Evolutionary conservation across 345 rosid genomes (phyloP).

Genomic region (Lumnitzera racemosa): DNA sequence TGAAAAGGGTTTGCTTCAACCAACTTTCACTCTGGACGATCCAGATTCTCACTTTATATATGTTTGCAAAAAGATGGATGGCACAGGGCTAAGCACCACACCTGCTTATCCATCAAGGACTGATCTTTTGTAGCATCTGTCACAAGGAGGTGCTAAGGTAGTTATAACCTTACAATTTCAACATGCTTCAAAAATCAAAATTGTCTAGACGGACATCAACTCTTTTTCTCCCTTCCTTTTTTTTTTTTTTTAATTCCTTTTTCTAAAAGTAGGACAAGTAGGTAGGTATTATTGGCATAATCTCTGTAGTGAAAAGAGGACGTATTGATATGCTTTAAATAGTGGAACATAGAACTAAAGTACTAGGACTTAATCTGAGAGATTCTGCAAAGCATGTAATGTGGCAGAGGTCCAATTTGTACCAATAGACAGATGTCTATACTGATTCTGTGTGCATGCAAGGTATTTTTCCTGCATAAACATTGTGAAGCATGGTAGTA

Average conservation of each 20-base stretch:
- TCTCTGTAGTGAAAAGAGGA: too few species aligned
- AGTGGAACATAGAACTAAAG: too few species aligned
- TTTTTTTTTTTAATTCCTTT: background rate
- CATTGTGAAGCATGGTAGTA: too few species aligned
- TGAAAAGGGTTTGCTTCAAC: conserved; percentile 57
- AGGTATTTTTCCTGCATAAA: too few species aligned
- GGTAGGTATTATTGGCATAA: too few species aligned
- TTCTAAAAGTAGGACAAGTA: too few species aligned
- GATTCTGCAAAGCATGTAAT: too few species aligned
- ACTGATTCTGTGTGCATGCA: too few species aligned
- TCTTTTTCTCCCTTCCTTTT: background rate
- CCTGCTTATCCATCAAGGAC: conserved; percentile 34
- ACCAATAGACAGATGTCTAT: too few species aligned
- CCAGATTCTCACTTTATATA: conserved; percentile 92
- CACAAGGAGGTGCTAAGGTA: conserved; percentile 2
- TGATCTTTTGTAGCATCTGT: conserved; percentile 19
- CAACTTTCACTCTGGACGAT: conserved; percentile 67
- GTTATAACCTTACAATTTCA: background rate
- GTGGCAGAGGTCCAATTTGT: too few species aligned
- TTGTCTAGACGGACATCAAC: background rate
- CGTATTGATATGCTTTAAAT: too few species aligned
- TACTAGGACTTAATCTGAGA: too few species aligned
- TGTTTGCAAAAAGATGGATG: conserved; percentile 55
- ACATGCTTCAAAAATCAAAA: conserved; percentile 14
- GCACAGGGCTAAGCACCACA: conserved; percentile 18